phyloP scores from a whole-genome alignment of 1,139 yeast genomes.

The Yamadazyma aaseri region DNA sequence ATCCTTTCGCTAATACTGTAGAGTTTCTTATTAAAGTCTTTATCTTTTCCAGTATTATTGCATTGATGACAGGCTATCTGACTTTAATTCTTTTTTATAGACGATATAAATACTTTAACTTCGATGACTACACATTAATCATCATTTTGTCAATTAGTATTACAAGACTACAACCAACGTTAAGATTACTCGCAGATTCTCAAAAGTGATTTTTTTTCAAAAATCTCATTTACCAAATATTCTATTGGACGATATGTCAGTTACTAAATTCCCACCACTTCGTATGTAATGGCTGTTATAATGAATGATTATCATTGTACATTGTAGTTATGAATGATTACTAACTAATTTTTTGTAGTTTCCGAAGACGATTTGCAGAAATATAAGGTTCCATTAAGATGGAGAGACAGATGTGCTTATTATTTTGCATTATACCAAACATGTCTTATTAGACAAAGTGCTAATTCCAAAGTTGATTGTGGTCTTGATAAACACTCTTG shows the following conservation, averaged over 20 bases:
- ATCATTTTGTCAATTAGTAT: no score
- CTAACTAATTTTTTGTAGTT: conserved; percentile 40
- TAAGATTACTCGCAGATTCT: neutral
- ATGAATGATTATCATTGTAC: no score
- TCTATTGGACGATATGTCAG: conserved; percentile 32
- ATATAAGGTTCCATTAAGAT: conserved; percentile 74
- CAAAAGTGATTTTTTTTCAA: conserved; percentile 1
- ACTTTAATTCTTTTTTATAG: no score
- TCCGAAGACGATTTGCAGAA: conserved; percentile 84
- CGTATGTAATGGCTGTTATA: conserved; percentile 32
- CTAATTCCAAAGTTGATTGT: conserved; percentile 56
- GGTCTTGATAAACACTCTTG: conserved; percentile 78
- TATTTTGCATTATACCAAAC: conserved; percentile 59
- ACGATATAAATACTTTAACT: no score
- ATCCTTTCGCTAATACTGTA: no score
- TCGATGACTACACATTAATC: no score
- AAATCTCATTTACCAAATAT: conserved; percentile 11
- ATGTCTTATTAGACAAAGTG: conserved; percentile 48
- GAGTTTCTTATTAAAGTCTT: no score
- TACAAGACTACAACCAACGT: no score
- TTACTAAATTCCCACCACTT: conserved; percentile 52
- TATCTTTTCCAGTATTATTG: no score
- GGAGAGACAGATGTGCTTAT: conserved; percentile 86
- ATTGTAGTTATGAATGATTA: conserved; percentile 4
- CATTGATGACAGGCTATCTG: no score